phyloP scores from a whole-genome alignment of 2,329 filamentous ascomycete species.

The Colletotrichum camelliae region DNA sequence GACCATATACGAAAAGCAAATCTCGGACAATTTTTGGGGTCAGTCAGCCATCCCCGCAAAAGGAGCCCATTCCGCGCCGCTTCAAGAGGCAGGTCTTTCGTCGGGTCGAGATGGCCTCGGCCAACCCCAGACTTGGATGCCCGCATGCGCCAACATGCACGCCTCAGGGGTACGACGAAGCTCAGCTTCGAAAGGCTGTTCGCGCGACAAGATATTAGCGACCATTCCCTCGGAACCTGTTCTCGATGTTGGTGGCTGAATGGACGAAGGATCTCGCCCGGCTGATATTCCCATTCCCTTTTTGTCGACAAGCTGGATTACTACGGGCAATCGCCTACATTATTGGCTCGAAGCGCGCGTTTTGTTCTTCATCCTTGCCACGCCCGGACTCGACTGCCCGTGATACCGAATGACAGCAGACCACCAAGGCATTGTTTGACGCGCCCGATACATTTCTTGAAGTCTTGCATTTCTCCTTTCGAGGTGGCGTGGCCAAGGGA shows the following conservation, averaged over 20 bases:
- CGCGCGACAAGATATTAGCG: background rate
- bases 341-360: background rate
- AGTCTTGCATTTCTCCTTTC: background rate
- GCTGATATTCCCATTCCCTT: background rate
- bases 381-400: background rate
- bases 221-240: background rate
- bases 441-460: background rate
- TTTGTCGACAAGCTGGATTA: background rate
- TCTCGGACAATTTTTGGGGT: slow-evolving; percentile 7
- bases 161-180: background rate
- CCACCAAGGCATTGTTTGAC: background rate
- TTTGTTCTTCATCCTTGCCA: background rate
- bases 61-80: background rate
- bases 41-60: background rate
- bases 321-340: background rate
- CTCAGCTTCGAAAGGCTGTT: background rate
- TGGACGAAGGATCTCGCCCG: background rate
- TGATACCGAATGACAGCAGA: background rate
- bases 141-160: background rate
- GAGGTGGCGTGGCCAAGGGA: background rate
- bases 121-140: background rate
- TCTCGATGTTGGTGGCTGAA: background rate
- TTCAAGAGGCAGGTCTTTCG: background rate
- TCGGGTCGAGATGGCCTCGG: background rate
- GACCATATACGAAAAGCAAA: slow-evolving; percentile 5